Conservation (phyloP, 2,329 filamentous ascomycete genomes). For the Amesomyces nigricolor region DNA sequence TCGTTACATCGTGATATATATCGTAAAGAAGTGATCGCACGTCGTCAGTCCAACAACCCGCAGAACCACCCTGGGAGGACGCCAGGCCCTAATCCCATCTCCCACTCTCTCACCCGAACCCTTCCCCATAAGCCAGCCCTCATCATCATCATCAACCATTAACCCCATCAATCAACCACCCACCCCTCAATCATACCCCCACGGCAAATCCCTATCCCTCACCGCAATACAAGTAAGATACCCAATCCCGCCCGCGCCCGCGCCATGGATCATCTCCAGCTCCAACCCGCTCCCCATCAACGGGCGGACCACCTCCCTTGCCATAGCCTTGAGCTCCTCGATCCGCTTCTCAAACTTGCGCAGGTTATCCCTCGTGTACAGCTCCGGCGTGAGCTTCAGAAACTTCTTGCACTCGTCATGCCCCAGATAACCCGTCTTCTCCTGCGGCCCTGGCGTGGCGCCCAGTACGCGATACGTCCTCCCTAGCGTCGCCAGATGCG, state of each 20-base stretch:
- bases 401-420: slow-evolving; percentile 91
- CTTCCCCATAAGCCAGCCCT: background rate
- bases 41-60: background rate
- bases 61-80: background rate
- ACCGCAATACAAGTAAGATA: slow-evolving; percentile 50
- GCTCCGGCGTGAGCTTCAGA: slow-evolving; percentile 72
- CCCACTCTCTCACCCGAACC: background rate
- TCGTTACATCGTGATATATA: slow-evolving; percentile 19
- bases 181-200: slow-evolving; percentile 35
- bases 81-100: slow-evolving; percentile 5
- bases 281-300: slow-evolving; percentile 82
- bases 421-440: slow-evolving; percentile 54
- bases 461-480: slow-evolving; percentile 75
- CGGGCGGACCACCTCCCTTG: slow-evolving; percentile 74
- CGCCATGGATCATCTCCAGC: slow-evolving; percentile 55
- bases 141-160: background rate
- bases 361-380: slow-evolving; percentile 83
- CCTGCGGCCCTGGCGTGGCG: slow-evolving; percentile 31
- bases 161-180: background rate
- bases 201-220: slow-evolving; percentile 46
- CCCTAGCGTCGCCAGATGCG: slow-evolving; percentile 56
- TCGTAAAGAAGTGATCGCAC: slow-evolving; percentile 8
- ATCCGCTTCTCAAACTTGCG: slow-evolving; percentile 79
- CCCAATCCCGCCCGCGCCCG: slow-evolving; percentile 39
- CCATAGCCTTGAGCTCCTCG: slow-evolving; percentile 81